A percentile compares a stretch with the other conserved stretches of the same genome.
phyloP scores from a whole-genome alignment of 768 basidiomycete genomes.

The Filobasidium floriforme region DNA sequence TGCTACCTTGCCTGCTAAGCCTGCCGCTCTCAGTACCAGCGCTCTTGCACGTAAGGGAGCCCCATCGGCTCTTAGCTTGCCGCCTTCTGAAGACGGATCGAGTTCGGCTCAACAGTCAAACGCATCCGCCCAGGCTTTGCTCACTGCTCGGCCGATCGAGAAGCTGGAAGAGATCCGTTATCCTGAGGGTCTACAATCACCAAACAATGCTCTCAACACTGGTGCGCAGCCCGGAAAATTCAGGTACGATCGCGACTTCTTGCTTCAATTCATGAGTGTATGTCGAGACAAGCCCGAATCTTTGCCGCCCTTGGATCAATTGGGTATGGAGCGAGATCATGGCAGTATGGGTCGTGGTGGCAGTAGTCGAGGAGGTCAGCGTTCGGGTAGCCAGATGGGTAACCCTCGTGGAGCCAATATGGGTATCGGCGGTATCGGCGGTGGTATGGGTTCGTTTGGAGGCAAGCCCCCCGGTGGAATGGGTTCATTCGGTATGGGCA shows the following conservation, averaged over 20 bases:
- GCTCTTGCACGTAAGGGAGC: conserved; percentile 21
- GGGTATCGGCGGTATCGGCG: conserved; percentile 48
- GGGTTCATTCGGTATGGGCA: conserved; percentile 37
- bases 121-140: conserved; percentile 48
- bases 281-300: conserved; percentile 92
- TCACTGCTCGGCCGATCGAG: conserved; percentile 75
- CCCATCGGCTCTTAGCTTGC: conserved; percentile 33
- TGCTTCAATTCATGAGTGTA: conserved; percentile 87
- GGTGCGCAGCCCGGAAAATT: conserved; percentile 81
- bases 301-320: conserved; percentile 78
- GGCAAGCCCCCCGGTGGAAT: conserved; percentile 33
- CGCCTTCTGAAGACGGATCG: conserved; percentile 15
- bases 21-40: conserved; percentile 25
- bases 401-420: conserved; percentile 12
- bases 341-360: conserved; percentile 47
- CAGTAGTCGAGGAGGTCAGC: conserved; percentile 55
- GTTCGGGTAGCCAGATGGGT: conserved; percentile 16
- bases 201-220: conserved; percentile 73
- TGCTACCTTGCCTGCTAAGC: conserved; percentile 39
- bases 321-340: conserved; percentile 73
- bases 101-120: conserved; percentile 25
- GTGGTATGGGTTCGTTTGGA: conserved; percentile 44
- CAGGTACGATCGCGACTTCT: conserved; percentile 95
- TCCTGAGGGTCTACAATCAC: conserved; percentile 74
- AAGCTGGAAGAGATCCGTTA: conserved; percentile 71